Conservation (phyloP, 768 basidiomycete genomes). For the Cyclocybe aegerita region DNA sequence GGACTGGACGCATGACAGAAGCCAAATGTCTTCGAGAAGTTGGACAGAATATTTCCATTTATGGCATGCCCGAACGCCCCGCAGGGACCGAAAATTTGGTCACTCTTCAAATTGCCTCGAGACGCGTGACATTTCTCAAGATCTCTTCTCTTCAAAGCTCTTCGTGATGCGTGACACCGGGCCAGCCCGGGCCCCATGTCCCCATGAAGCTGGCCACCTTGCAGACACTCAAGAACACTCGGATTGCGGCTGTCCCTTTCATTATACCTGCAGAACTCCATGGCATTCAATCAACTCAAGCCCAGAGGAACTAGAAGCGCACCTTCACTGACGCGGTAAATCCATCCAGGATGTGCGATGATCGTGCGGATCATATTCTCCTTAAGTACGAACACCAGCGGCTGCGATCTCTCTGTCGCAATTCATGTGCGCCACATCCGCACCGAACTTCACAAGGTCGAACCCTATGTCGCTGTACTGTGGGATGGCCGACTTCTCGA, state of each 20-base stretch:
- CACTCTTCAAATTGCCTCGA: no score
- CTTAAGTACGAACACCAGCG: slow-evolving; percentile 37
- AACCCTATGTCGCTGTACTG: slow-evolving; percentile 39
- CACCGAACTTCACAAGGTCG: slow-evolving; percentile 25
- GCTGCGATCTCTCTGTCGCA: slow-evolving; percentile 32
- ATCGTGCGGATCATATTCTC: slow-evolving; percentile 43
- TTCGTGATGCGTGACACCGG: no score
- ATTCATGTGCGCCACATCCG: slow-evolving; percentile 18
- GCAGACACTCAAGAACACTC: slow-evolving; percentile 32
- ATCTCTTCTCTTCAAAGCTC: no score
- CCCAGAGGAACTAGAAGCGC: not conserved
- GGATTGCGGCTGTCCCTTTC: slow-evolving; percentile 35
- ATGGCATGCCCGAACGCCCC: no score
- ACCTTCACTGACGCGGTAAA: slow-evolving; percentile 44
- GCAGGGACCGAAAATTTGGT: no score
- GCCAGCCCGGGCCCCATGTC: slow-evolving; percentile 46
- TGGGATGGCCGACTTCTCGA: slow-evolving; percentile 25
- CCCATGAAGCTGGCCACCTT: slow-evolving; percentile 33
- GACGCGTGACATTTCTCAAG: no score
- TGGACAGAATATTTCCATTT: no score
- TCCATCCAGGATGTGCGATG: slow-evolving; percentile 39
- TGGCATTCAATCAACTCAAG: not conserved
- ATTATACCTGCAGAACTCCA: slow-evolving; percentile 27
- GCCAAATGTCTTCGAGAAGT: no score
- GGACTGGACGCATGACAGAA: no score